A percentile compares a stretch with the other conserved stretches of the same genome.
phyloP scores from a whole-genome alignment of 371 early-diverging fungal species.

The Entomophthora muscae region DNA sequence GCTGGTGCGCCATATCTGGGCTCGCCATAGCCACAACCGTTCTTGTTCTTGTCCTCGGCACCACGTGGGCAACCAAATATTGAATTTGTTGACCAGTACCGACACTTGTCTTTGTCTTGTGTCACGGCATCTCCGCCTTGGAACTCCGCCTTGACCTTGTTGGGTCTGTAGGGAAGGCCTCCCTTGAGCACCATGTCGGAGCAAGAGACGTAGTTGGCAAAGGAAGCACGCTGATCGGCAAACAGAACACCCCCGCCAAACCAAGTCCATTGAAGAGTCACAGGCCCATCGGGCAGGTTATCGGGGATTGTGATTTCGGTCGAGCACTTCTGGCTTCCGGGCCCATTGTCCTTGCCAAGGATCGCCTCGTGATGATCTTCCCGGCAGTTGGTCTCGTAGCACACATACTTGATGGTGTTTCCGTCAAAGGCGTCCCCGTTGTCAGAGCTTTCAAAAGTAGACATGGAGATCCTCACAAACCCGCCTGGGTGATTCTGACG shows the following conservation, averaged over 20 bases:
- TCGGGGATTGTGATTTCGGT: conserved; percentile 25
- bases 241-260: conserved; percentile 35
- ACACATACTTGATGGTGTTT: conserved; percentile 24
- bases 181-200: conserved; percentile 27
- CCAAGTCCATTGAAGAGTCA: conserved; percentile 40
- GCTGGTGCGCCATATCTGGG: conserved; percentile 1
- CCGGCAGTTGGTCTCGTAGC: conserved; percentile 33
- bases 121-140: conserved; percentile 31
- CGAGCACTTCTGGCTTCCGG: conserved; percentile 21
- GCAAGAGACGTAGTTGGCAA: conserved; percentile 33
- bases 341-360: conserved; percentile 20
- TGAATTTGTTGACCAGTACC: conserved; percentile 5
- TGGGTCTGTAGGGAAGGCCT: conserved; percentile 13
- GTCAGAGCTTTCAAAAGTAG: conserved; percentile 28
- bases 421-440: conserved; percentile 26
- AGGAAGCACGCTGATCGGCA: conserved; percentile 25
- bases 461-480: conserved; percentile 33
- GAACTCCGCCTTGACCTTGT: conserved; percentile 14
- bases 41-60: conserved; percentile 5
- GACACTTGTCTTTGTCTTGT: conserved; percentile 24
- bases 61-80: not conserved
- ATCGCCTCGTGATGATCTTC: conserved; percentile 13
- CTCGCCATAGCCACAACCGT: conserved; percentile 3
- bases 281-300: conserved; percentile 26
- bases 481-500: conserved; percentile 41